Base-by-base conservation (phyloP, 352 stramenopile genomes). In the Thalassiosira livingstoniorum region DNA sequence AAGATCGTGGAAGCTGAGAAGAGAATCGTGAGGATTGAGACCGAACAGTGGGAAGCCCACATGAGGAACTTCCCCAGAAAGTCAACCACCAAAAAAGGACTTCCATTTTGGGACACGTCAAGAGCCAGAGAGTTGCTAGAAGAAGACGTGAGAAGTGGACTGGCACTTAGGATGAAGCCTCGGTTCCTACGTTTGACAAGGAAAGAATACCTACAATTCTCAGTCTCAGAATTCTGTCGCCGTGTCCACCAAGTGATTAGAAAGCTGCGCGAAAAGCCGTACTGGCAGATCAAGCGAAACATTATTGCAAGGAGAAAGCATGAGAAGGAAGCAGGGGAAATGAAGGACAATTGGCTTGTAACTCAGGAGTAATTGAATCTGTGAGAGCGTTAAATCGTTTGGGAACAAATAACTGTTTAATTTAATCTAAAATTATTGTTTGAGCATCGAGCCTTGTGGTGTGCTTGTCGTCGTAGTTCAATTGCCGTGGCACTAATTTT, bases 271-370 rank as follows among this genome's bases (percentile, higher is more conserved):
- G 64, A 32, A 13, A 25, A n/a, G 15, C 35, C 37, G 7, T 72
- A 60, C 60, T 72, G 64, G 64, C n/a, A 27, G 7, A 32, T 42
- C 25, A 72, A 72, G 37, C 35, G 64, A 11, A 72, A 72, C 23
- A 72, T 29, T 32, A 29, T 7, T 45, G 64, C n/a, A 32, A 7
- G 42, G 37, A 7, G 21, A 72, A 72, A 61, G 43, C 7, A 35
- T 4, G 35, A 13, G 23, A 13, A 72, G 27, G 43, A 72, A 39
- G 23, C 15, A 60, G 64, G 15, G 11, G 27, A 72, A 60, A 72
- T 72, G 39, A 72, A 60, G 21, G 2, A 34, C 3, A n/a, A 60
- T 23, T 69, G 61, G 61, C n/a, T n/a, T n/a, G n/a, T n/a, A n/a
- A n/a, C n/a, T n/a, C n/a, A n/a, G n/a, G n/a, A n/a, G 42, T 13